These are phyloP conservation scores for Penicillium sclerotigenum DNA, from an alignment of 2,329 filamentous ascomycete genomes.

Conservation along the genomic window DNA sequence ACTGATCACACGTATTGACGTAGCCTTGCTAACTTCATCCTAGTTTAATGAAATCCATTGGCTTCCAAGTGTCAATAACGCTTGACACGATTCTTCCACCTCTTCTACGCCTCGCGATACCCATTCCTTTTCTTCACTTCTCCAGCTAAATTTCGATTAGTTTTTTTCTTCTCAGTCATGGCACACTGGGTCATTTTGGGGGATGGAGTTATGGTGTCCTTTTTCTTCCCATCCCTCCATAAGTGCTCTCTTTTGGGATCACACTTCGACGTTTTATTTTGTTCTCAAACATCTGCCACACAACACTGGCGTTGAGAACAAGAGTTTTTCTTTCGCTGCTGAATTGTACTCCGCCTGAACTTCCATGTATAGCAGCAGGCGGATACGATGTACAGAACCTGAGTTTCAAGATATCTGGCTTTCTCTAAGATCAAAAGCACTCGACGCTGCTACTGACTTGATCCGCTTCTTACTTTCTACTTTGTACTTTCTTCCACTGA, in stretches of 20 bases:
- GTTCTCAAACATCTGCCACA: background rate
- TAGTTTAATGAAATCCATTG: slow-evolving; percentile 65
- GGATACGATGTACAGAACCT: slow-evolving; percentile 17
- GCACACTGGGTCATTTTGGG: slow-evolving; percentile 10
- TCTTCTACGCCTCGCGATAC: slow-evolving; percentile 19
- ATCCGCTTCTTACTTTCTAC: background rate
- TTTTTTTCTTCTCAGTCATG: slow-evolving; percentile 11
- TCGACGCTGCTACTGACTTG: background rate
- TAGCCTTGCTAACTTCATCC: slow-evolving; percentile 68
- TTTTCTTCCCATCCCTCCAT: background rate
- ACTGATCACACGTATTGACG: slow-evolving; percentile 53
- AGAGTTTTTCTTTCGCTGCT: slow-evolving; percentile 1
- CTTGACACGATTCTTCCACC: slow-evolving; percentile 6
- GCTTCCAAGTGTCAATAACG: slow-evolving; percentile 3
- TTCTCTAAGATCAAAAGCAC: slow-evolving; percentile 11
- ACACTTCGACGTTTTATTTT: background rate
- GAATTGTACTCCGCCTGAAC: slow-evolving; percentile 1
- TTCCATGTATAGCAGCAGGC: slow-evolving; percentile 19
- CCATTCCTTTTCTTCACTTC: slow-evolving; percentile 14
- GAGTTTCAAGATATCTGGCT: background rate
- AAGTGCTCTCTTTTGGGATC: background rate
- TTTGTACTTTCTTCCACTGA: slow-evolving; percentile 4
- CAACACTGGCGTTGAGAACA: background rate
- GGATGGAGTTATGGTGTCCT: slow-evolving; percentile 16
- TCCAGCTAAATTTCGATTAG: slow-evolving; percentile 8